phyloP scores from a whole-genome alignment of 192 early-diverging fungal genomes.

The Lobosporangium transversale region DNA sequence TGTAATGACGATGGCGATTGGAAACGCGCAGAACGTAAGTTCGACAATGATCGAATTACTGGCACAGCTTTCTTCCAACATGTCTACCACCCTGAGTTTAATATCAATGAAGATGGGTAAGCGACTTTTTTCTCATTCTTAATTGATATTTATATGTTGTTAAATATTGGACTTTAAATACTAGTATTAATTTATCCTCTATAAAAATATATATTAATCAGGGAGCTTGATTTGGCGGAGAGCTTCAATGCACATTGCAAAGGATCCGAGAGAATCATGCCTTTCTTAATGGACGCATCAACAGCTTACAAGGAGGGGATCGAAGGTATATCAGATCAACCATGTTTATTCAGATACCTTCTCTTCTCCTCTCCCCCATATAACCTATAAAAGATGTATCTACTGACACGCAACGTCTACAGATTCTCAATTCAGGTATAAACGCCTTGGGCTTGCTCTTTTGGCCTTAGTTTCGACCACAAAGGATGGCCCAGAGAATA shows the following conservation, averaged over 20 bases:
- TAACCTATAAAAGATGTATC: not conserved
- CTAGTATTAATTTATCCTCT: not conserved
- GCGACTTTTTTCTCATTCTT: too few species aligned
- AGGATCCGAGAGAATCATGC: slow-evolving; percentile 52
- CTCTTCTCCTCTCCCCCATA: not conserved
- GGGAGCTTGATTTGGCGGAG: slow-evolving; percentile 51
- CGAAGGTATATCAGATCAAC: slow-evolving; percentile 35
- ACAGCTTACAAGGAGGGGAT: slow-evolving; percentile 49
- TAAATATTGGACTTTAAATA: not conserved
- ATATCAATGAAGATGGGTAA: slow-evolving; percentile 57
- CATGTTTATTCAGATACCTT: not conserved
- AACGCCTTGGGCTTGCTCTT: slow-evolving; percentile 45
- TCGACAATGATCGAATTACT: slow-evolving; percentile 52
- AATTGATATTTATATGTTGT: not conserved
- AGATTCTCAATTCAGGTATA: slow-evolving; percentile 52
- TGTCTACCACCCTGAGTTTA: slow-evolving; percentile 59
- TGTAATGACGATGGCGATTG: slow-evolving; percentile 55
- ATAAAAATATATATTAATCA: not conserved
- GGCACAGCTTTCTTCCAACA: slow-evolving; percentile 56
- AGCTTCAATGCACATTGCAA: slow-evolving; percentile 50
- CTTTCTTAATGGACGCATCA: slow-evolving; percentile 49
- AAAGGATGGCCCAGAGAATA: slow-evolving; percentile 40
- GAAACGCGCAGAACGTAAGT: slow-evolving; percentile 50
- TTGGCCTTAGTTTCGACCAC: slow-evolving; percentile 51
- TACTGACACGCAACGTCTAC: not conserved